These are phyloP conservation scores for Asterella californica DNA, from an alignment of 225 moss, liverwort and hornwort species.

Conservation along the genomic window DNA sequence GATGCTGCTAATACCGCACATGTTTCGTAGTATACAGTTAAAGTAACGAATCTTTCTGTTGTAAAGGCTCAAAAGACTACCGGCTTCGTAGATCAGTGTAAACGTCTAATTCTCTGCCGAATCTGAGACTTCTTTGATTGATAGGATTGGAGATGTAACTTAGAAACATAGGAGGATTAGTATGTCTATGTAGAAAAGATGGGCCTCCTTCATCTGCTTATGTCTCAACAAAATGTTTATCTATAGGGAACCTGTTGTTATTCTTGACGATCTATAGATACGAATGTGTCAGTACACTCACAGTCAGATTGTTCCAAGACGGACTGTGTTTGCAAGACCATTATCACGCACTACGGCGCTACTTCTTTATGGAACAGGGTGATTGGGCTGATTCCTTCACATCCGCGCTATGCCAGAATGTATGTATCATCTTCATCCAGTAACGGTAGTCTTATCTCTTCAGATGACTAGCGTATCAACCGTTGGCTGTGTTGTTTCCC, in stretches of 20 bases:
- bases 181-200: neutral
- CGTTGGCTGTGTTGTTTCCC: neutral
- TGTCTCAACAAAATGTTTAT: neutral
- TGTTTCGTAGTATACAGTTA: neutral
- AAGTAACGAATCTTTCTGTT: no score
- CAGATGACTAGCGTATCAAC: neutral
- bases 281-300: conserved; percentile 76
- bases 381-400: conserved; percentile 96
- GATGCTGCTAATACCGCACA: neutral
- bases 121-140: neutral
- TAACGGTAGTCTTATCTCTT: neutral
- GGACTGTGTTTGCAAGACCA: conserved; percentile 82
- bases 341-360: conserved; percentile 75
- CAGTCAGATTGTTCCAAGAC: conserved; percentile 85
- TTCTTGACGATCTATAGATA: conserved; percentile 71
- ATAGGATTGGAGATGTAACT: neutral
- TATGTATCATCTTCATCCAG: conserved; percentile 15
- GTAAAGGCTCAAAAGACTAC: neutral
- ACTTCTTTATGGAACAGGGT: conserved; percentile 88
- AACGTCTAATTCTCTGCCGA: neutral
- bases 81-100: neutral
- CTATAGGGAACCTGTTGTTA: neutral
- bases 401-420: conserved; percentile 79
- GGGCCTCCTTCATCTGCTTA: neutral
- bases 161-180: no score